Conservation (phyloP, 495 filamentous ascomycete genomes). For the Parathielavia hyrcaniae region DNA sequence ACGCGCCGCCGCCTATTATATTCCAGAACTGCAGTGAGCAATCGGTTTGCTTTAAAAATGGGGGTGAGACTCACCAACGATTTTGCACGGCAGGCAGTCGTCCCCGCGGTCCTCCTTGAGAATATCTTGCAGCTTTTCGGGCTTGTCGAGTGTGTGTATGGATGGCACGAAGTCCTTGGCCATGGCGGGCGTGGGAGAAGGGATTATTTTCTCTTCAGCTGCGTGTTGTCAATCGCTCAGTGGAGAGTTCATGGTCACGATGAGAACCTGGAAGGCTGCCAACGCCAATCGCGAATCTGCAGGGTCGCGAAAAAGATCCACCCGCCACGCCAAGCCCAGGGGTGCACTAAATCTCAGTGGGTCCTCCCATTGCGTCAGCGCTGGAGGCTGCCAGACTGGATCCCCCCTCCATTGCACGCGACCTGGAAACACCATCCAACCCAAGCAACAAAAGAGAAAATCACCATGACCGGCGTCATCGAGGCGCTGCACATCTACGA, state of each 20-base stretch:
- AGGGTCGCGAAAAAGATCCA: neutral
- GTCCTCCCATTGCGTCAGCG: constrained; percentile 28
- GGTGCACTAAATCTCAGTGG: neutral
- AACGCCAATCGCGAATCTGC: neutral
- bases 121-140: constrained; percentile 47
- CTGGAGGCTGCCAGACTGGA: constrained; percentile 7
- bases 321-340: neutral
- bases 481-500: constrained; percentile 96
- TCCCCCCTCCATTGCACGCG: no score
- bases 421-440: constrained; percentile 2
- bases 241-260: neutral
- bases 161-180: constrained; percentile 37
- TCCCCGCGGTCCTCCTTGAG: constrained; percentile 58
- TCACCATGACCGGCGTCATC: constrained; percentile 71
- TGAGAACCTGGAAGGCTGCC: neutral
- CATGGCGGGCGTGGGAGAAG: constrained; percentile 27
- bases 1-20: constrained; percentile 60
- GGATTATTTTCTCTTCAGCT: neutral
- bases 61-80: constrained; percentile 49
- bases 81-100: constrained; percentile 62
- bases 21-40: neutral
- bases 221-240: neutral
- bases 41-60: neutral
- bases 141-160: constrained; percentile 42
- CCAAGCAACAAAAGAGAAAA: neutral